Percentiles rank a stretch among this genome's conserved stretches.
These are phyloP conservation scores for Geosmithia putterillii DNA, from an alignment of 2,329 filamentous ascomycete species.

Conservation along the genomic window DNA sequence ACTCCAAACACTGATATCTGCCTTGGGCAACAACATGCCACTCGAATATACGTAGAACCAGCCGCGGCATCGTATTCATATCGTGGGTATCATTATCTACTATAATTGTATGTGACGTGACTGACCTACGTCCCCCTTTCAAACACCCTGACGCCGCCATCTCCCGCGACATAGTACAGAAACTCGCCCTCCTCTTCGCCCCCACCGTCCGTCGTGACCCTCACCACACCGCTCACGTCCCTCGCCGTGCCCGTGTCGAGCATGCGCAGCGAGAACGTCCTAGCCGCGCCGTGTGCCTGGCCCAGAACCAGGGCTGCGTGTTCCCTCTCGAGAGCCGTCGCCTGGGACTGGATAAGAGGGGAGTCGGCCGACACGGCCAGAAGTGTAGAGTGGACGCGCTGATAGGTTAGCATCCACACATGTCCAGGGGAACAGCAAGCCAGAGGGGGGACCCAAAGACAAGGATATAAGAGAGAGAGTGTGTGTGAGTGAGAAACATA, in stretches of 20 bases:
- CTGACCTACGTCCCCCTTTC: constrained; percentile 47
- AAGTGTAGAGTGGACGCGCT: constrained; percentile 54
- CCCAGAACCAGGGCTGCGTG: constrained; percentile 60
- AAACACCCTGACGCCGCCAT: constrained; percentile 74
- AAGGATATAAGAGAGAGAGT: background rate
- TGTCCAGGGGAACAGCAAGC: background rate
- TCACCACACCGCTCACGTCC: constrained; percentile 81
- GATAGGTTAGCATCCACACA: background rate
- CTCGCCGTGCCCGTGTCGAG: constrained; percentile 80
- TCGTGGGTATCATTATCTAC: no score
- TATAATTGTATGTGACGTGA: background rate
- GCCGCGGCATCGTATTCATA: no score
- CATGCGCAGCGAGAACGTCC: constrained; percentile 58
- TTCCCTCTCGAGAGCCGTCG: constrained; percentile 55
- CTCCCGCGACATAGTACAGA: constrained; percentile 68
- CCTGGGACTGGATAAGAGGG: constrained; percentile 50
- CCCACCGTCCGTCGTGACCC: constrained; percentile 39
- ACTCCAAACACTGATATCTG: no score
- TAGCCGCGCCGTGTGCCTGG: constrained; percentile 62
- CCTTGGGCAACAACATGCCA: no score
- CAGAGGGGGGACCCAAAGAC: background rate
- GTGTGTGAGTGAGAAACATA: constrained; percentile 30
- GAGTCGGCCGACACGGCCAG: constrained; percentile 61
- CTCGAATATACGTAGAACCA: no score
- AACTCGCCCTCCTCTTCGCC: constrained; percentile 40